phyloP scores from a whole-genome alignment of 192 early-diverging fungal genomes.

The Gaertneriomyces sp. region DNA sequence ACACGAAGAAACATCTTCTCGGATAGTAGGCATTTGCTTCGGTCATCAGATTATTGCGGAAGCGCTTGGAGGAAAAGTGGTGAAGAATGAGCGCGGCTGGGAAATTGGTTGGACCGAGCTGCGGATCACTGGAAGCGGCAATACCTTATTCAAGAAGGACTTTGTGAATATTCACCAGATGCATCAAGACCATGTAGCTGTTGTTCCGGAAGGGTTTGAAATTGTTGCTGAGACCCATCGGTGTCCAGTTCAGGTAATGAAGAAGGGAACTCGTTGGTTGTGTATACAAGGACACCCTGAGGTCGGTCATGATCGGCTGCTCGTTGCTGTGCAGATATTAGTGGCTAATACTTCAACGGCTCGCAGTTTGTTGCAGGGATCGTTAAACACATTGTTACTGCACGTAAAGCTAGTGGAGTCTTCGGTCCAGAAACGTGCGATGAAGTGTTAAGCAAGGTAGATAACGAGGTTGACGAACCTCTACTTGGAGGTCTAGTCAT shows the following conservation, averaged over 20 bases:
- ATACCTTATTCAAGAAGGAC: conserved; percentile 16
- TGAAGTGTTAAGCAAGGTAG: neutral
- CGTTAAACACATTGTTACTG: conserved; percentile 23
- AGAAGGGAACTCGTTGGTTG: conserved; percentile 51
- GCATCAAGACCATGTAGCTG: conserved; percentile 59
- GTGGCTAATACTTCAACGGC: neutral
- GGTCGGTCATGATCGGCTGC: conserved; percentile 26
- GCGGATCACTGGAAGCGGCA: conserved; percentile 27
- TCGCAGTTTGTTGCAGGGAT: conserved; percentile 28
- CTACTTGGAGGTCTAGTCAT: conserved; percentile 23
- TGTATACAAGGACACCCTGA: conserved; percentile 75
- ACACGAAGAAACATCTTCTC: conserved; percentile 31
- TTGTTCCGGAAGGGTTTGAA: conserved; percentile 59
- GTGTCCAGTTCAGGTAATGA: conserved; percentile 61
- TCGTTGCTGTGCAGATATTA: neutral
- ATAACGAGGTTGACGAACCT: conserved; percentile 13
- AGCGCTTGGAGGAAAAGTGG: conserved; percentile 55
- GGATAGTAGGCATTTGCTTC: conserved; percentile 74
- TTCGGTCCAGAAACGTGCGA: conserved; percentile 8
- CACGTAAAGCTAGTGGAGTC: conserved; percentile 12
- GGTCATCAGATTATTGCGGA: conserved; percentile 79
- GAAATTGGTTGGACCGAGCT: conserved; percentile 55
- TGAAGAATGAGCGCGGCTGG: conserved; percentile 65
- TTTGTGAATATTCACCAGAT: conserved; percentile 19
- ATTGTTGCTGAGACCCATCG: conserved; percentile 50